Percentiles rank a stretch among this genome's conserved stretches.
These are phyloP conservation scores for Mycena vulgaris DNA, from an alignment of 768 basidiomycete species.

Conservation along the genomic window DNA sequence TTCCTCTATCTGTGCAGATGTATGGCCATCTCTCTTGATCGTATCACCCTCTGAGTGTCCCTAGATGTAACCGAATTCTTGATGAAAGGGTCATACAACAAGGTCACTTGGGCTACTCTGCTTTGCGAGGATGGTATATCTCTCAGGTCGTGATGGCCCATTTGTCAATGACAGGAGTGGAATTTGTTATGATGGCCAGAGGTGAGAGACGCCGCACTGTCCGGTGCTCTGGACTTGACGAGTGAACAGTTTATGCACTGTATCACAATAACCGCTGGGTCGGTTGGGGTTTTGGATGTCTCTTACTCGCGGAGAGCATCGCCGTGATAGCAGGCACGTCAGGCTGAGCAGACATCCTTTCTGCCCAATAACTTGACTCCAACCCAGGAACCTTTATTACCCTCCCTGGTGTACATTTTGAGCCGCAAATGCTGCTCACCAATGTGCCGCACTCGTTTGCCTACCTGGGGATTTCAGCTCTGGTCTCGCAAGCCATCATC, in stretches of 20 bases:
- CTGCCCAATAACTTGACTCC: neutral
- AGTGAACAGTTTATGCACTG: constrained; percentile 30
- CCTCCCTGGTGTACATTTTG: constrained; percentile 25
- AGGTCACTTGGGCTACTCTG: neutral
- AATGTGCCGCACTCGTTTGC: constrained; percentile 28
- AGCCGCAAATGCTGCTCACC: neutral
- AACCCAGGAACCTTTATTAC: constrained; percentile 26
- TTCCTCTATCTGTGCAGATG: constrained; percentile 33
- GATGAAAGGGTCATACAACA: constrained; percentile 23
- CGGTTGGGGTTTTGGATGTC: constrained; percentile 5
- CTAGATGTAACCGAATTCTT: constrained; percentile 30
- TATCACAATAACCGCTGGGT: constrained; percentile 30
- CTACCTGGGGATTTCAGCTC: constrained; percentile 27
- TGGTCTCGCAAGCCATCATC: constrained; percentile 32
- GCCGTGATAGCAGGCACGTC: constrained; percentile 21
- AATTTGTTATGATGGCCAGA: constrained; percentile 38
- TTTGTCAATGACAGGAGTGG: constrained; percentile 31
- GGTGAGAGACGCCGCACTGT: neutral
- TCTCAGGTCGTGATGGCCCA: constrained; percentile 31
- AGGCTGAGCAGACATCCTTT: neutral
- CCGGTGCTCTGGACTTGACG: neutral
- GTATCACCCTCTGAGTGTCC: neutral
- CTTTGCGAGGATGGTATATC: constrained; percentile 32
- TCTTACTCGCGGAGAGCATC: constrained; percentile 25
- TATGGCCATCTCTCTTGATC: neutral